A percentile compares a stretch with the other conserved stretches of the same genome.
Evolutionary conservation across 371 early-diverging fungal genomes (phyloP).

Genomic region (Mortierella sp.): DNA sequence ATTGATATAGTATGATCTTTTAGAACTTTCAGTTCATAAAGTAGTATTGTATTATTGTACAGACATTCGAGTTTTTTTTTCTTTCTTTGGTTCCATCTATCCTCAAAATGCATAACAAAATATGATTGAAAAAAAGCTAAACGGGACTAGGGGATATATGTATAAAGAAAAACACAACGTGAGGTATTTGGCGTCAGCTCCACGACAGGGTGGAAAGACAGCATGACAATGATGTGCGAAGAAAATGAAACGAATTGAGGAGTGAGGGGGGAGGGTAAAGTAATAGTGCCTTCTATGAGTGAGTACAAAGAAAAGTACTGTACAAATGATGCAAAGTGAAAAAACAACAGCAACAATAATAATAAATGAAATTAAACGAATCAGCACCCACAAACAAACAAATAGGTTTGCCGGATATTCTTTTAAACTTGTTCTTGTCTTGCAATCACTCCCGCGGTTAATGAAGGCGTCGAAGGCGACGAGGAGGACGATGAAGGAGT

Average conservation of each 20-base stretch:
- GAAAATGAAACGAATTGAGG: background rate
- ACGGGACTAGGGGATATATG: background rate
- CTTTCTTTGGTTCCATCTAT: background rate
- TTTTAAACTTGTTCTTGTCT: constrained; percentile 47
- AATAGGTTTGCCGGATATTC: background rate
- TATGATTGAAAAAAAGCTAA: background rate
- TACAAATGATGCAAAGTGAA: constrained; percentile 7
- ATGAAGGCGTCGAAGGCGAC: constrained; percentile 43
- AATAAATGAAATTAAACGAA: background rate
- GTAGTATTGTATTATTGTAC: constrained; percentile 2
- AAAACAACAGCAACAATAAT: background rate
- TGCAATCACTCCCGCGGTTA: constrained; percentile 42
- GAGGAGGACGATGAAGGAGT: constrained; percentile 24
- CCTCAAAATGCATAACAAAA: background rate
- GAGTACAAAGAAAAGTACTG: constrained; percentile 33
- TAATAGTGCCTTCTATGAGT: constrained; percentile 26
- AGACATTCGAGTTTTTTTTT: background rate
- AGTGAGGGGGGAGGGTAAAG: constrained; percentile 4
- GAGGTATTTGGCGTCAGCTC: background rate
- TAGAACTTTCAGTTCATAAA: background rate
- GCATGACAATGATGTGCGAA: background rate
- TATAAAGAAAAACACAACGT: background rate
- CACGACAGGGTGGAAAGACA: background rate
- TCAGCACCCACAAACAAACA: background rate
- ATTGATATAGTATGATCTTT: background rate